A percentile compares a stretch with the other conserved stretches of the same genome.
phyloP scores from a whole-genome alignment of 257 asterid genomes.

The Sherardia arvensis region DNA sequence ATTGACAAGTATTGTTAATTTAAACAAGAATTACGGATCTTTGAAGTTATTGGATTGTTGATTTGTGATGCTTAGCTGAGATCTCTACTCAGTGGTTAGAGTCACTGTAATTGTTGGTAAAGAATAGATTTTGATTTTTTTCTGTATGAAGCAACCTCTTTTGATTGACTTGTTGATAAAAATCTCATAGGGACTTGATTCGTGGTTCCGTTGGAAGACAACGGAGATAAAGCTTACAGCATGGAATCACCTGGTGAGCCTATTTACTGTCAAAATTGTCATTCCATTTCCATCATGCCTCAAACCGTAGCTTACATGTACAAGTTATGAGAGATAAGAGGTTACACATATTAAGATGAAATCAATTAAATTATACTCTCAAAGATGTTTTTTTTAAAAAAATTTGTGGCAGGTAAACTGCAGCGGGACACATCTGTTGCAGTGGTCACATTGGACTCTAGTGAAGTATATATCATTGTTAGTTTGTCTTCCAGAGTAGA shows the following conservation, averaged over 20 bases:
- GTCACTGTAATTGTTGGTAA: not conserved
- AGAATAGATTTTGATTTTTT: not conserved
- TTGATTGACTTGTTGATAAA: not conserved
- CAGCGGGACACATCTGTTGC: slow-evolving; percentile 72
- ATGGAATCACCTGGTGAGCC: slow-evolving; percentile 27
- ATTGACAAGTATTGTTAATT: too few species aligned
- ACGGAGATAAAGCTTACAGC: not conserved
- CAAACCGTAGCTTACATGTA: not conserved
- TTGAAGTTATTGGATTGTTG: not conserved
- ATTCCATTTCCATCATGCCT: not conserved
- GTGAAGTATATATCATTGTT: slow-evolving; percentile 76
- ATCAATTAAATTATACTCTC: not conserved
- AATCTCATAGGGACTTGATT: not conserved
- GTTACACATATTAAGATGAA: not conserved
- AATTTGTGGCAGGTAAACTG: slow-evolving; percentile 30
- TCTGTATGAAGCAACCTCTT: not conserved
- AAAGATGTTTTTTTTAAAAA: not conserved
- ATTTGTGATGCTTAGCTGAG: not conserved
- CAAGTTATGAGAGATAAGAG: not conserved
- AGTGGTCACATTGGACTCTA: slow-evolving; percentile 72
- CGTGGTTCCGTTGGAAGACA: not conserved
- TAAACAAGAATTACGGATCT: not conserved
- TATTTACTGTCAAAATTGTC: not conserved
- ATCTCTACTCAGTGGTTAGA: not conserved
- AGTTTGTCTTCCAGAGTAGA: slow-evolving; percentile 76